Conservation (phyloP, 805 yeast genomes). For the Candida boleticola region DNA sequence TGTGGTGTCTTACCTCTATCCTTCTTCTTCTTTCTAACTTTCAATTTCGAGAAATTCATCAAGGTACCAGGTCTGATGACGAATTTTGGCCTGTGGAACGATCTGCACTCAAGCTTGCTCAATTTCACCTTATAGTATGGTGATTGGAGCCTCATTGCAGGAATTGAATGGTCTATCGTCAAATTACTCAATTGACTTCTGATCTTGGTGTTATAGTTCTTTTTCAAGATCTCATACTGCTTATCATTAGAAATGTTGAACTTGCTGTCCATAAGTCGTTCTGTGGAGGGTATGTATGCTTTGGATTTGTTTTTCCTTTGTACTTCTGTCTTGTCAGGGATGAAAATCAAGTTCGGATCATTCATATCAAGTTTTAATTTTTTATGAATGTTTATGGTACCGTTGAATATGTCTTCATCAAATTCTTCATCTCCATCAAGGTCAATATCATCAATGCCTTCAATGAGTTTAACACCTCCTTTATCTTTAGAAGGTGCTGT, state of each 20-base stretch:
- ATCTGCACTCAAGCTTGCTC: conserved; percentile 63
- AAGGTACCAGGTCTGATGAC: conserved; percentile 73
- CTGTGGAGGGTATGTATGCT: conserved; percentile 52
- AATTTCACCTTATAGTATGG: conserved; percentile 86
- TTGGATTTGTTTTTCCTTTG: conserved; percentile 14
- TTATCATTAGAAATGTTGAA: conserved; percentile 88
- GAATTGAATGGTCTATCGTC: conserved; percentile 86
- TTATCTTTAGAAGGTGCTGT: conserved; percentile 10
- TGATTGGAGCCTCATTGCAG: conserved; percentile 81
- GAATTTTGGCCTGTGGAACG: conserved; percentile 79
- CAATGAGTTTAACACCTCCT: neutral
- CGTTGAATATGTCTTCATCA: conserved; percentile 75
- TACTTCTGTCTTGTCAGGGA: conserved; percentile 34
- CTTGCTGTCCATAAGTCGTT: conserved; percentile 52
- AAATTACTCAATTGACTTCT: conserved; percentile 90
- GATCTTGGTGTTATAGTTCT: conserved; percentile 86
- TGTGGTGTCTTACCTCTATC: conserved; percentile 81
- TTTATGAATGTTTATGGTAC: conserved; percentile 39
- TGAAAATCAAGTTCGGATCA: conserved; percentile 76
- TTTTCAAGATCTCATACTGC: conserved; percentile 77
- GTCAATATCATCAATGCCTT: conserved; percentile 24
- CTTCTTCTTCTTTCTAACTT: conserved; percentile 78
- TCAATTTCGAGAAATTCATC: conserved; percentile 72
- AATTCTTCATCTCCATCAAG: conserved; percentile 37
- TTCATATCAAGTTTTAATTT: conserved; percentile 72